Conservation (phyloP, 1,284 basidiomycete species). For the Melampsora americana region DNA sequence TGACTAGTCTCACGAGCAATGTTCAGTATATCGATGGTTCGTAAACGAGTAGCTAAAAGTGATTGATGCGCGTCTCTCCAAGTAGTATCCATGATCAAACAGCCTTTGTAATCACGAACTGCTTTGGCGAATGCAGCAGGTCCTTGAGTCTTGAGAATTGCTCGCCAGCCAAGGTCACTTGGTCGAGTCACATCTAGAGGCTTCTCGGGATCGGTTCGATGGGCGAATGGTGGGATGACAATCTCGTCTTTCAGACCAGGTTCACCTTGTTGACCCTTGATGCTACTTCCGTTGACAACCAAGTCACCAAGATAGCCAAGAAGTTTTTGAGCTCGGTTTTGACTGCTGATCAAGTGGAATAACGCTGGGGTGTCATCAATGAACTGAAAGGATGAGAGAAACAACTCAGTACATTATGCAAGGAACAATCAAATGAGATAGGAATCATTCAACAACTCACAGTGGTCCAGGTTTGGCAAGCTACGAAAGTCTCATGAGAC, state of each 20-base stretch:
- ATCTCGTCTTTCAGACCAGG: slow-evolving; percentile 91
- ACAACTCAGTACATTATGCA: slow-evolving; percentile 2
- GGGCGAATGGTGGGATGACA: slow-evolving; percentile 74
- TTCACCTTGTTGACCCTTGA: slow-evolving; percentile 81
- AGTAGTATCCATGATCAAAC: slow-evolving; percentile 74
- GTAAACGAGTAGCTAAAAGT: slow-evolving; percentile 88
- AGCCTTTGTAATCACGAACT: slow-evolving; percentile 91
- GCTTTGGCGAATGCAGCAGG: slow-evolving; percentile 99
- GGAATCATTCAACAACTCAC: slow-evolving; percentile 61
- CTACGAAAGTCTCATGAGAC: slow-evolving; percentile 95
- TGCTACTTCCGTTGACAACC: slow-evolving; percentile 95
- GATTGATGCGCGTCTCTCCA: slow-evolving; percentile 99
- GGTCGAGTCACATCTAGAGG: slow-evolving; percentile 76
- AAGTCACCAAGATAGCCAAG: slow-evolving; percentile 96
- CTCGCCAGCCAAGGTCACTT: slow-evolving; percentile 89
- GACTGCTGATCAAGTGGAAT: slow-evolving; percentile 95
- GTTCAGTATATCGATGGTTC: slow-evolving; percentile 97
- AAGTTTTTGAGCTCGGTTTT: slow-evolving; percentile 97
- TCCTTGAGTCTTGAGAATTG: slow-evolving; percentile 96
- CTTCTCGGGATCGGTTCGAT: slow-evolving; percentile 68
- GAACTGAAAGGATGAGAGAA: slow-evolving; percentile 62
- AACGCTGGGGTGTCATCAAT: slow-evolving; percentile 99
- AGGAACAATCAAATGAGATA: slow-evolving; percentile 7
- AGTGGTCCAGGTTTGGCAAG: slow-evolving; percentile 96
- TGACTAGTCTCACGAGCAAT: too few species aligned